Evolutionary conservation across 768 basidiomycete species (phyloP).

Genomic region (Goffeauzyma gilvescens): DNA sequence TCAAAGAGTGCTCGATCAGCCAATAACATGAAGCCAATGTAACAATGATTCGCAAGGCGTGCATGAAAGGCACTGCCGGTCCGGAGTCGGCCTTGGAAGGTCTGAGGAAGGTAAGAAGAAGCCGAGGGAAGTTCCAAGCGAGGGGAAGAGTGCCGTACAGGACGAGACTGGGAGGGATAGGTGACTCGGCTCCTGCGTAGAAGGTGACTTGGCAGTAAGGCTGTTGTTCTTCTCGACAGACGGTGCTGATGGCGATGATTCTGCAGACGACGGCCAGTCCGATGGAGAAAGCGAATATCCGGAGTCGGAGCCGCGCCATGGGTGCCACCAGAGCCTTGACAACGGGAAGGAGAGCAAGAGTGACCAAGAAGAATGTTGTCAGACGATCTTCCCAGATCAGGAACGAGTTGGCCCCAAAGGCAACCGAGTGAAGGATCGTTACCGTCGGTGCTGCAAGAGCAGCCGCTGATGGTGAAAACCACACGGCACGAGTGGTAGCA

Average conservation of each 20-base stretch:
- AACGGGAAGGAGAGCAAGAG: slow-evolving; percentile 42
- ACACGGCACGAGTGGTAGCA: neutral
- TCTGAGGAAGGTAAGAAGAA: slow-evolving; percentile 40
- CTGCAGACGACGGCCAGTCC: slow-evolving; percentile 52
- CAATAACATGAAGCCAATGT: slow-evolving; percentile 49
- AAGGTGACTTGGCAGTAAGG: slow-evolving; percentile 79
- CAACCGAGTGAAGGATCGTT: slow-evolving; percentile 43
- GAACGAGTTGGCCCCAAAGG: slow-evolving; percentile 85
- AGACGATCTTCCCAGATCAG: slow-evolving; percentile 92
- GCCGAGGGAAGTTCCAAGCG: slow-evolving; percentile 42
- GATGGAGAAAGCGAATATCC: slow-evolving; percentile 53
- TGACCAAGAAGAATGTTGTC: slow-evolving; percentile 50
- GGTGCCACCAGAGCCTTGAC: slow-evolving; percentile 51
- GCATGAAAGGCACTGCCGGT: slow-evolving; percentile 46
- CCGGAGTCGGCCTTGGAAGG: slow-evolving; percentile 58
- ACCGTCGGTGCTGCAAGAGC: slow-evolving; percentile 22
- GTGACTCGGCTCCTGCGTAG: slow-evolving; percentile 52
- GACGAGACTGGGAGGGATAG: slow-evolving; percentile 45
- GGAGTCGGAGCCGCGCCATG: slow-evolving; percentile 46
- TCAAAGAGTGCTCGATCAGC: slow-evolving; percentile 63
- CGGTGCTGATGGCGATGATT: slow-evolving; percentile 59
- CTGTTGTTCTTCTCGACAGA: slow-evolving; percentile 87
- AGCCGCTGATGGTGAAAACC: slow-evolving; percentile 8
- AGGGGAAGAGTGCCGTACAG: slow-evolving; percentile 43
- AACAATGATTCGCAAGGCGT: slow-evolving; percentile 44